Percentiles rank a stretch among this genome's conserved stretches.
Evolutionary conservation across 805 yeast species (phyloP).

Genomic region (Saccharomycopsis javanensis): DNA sequence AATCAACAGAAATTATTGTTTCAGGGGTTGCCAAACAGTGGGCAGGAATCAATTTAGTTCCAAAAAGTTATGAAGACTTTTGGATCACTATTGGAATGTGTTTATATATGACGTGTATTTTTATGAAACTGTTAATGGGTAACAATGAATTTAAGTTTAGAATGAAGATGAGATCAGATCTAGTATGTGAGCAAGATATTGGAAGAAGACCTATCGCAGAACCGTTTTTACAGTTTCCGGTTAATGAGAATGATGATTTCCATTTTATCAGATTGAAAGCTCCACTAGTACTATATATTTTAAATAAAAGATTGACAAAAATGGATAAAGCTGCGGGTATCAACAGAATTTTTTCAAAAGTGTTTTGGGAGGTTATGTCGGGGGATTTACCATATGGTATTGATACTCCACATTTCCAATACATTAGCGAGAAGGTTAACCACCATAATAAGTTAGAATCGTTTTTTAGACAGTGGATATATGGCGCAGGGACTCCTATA

Average conservation of each 20-base stretch:
- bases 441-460: conserved; percentile 73
- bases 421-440: conserved; percentile 91
- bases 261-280: conserved; percentile 69
- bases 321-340: conserved; percentile 92
- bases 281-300: conserved; percentile 72
- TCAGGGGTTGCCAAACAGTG: conserved; percentile 78
- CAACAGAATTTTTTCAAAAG: conserved; percentile 81
- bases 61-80: conserved; percentile 63
- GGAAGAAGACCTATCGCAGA: conserved; percentile 75
- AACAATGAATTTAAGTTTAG: conserved; percentile 68
- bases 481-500: conserved; percentile 79
- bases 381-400: conserved; percentile 79
- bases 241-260: conserved; percentile 37
- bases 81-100: conserved; percentile 90
- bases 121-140: conserved; percentile 67
- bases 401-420: conserved; percentile 77
- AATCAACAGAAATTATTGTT: conserved; percentile 57
- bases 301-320: conserved; percentile 90
- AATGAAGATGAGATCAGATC: conserved; percentile 54
- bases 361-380: conserved; percentile 90
- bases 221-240: conserved; percentile 58
- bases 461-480: conserved; percentile 92
- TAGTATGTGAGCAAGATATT: conserved; percentile 62
- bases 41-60: conserved; percentile 87
- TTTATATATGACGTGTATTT: conserved; percentile 69